Evolutionary conservation across 176 grass and related monocot species (phyloP), one percentile per base, ranked within the genome.

Genomic region (Musa beccarii): DNA sequence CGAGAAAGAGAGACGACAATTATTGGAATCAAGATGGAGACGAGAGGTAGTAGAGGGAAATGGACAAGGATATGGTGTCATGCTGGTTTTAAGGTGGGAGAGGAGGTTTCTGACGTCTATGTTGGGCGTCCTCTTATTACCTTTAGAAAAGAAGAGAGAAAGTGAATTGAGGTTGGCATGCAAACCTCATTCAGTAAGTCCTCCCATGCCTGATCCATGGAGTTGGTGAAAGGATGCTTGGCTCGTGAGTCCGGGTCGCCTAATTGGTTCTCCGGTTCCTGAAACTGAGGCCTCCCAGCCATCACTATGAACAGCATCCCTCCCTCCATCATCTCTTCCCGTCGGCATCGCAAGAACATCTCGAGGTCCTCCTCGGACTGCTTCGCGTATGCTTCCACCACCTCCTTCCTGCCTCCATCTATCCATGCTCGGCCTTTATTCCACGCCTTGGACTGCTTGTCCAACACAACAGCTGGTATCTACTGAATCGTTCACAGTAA

Each of bases 101-200:
- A 24, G 17, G 22, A 2, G 22, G 8, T 43, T 4, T 43, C 34
- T 5, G 34, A 43, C 34, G 34, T 43, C 34, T 43, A 0, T 6
- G 34, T 43, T 43, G 34, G 34, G 4, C 34, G 4, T 43, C 34
- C 0, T 43, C 4, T 43, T 43, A 43, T 43, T 43, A 43, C 34
- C 34, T 43, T 43, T 43, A 43, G 34, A 43, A 43, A 43, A 43
- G 8, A 57, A 14, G 59, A 63, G 59, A 28, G 63, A 28, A 28
- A 28, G 63, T 25, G 4, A 6, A 28, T 17, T 15, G 65, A 43
- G 14, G 22, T 25, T 17, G 49, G 16, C 11, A 11, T 24, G 19
- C 11, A 25, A 23, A 84, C 83, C 83, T 85, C 83, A 2, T 63
- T 34, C 26, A 81, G 59, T 28, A 85, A 73, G 78, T 85, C 83